Evolutionary conservation across 495 filamentous ascomycete genomes (phyloP).

Genomic region (Penicillium odoratum): DNA sequence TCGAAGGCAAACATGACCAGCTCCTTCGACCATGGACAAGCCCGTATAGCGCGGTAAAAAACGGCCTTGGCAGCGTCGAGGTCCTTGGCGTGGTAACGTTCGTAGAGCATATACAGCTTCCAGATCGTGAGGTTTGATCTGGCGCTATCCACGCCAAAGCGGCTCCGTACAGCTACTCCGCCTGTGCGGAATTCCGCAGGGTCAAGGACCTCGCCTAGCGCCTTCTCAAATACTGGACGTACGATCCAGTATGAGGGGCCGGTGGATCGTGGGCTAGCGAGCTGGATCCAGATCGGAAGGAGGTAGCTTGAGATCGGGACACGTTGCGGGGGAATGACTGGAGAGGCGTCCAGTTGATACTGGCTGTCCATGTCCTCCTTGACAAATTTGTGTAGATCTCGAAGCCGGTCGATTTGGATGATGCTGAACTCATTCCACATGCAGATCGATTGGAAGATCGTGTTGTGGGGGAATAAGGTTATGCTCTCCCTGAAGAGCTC

Average conservation of each 20-base stretch:
- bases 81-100: constrained; percentile 35
- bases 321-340: neutral
- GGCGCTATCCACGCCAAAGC: constrained; percentile 33
- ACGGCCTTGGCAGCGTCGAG: constrained; percentile 46
- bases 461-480: constrained; percentile 69
- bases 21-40: constrained; percentile 77
- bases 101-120: constrained; percentile 66
- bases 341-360: constrained; percentile 2
- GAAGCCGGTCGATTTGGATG: constrained; percentile 71
- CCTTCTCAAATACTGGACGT: constrained; percentile 70
- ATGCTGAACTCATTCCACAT: constrained; percentile 68
- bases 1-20: constrained; percentile 63
- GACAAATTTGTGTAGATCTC: constrained; percentile 39
- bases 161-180: constrained; percentile 28
- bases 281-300: constrained; percentile 69
- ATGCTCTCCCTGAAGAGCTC: constrained; percentile 59
- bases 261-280: constrained; percentile 39
- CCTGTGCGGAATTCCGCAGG: constrained; percentile 15
- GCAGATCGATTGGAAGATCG: constrained; percentile 70
- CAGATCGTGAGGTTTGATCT: constrained; percentile 56
- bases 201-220: constrained; percentile 42
- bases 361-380: neutral
- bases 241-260: constrained; percentile 60
- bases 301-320: constrained; percentile 52
- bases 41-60: constrained; percentile 49